Percentiles rank a stretch among this genome's conserved stretches.
Conservation (phyloP, 495 filamentous ascomycete species). For the Rostrohypoxylon terebratum region DNA sequence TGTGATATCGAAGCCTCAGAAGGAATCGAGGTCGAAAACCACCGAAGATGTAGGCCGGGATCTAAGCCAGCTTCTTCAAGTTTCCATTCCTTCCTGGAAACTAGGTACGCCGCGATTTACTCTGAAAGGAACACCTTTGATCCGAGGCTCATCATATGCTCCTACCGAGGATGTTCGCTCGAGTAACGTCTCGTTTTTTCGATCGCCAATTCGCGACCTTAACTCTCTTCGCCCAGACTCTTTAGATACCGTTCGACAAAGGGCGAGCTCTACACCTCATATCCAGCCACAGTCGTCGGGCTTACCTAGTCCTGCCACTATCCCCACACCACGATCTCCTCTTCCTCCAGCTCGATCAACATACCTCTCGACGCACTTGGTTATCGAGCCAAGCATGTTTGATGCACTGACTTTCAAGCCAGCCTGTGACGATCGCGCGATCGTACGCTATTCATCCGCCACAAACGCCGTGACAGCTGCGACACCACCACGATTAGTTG, state of each 20-base stretch:
- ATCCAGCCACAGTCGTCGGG: slow-evolving; percentile 46
- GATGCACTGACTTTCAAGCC: slow-evolving; percentile 79
- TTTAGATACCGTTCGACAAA: slow-evolving; percentile 45
- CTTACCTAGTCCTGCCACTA: slow-evolving; percentile 40
- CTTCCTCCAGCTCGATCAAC: slow-evolving; percentile 51
- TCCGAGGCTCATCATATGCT: slow-evolving; percentile 79
- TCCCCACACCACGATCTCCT: slow-evolving; percentile 43
- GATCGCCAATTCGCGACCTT: slow-evolving; percentile 44
- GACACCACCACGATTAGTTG: slow-evolving; percentile 90
- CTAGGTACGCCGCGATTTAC: slow-evolving; percentile 88
- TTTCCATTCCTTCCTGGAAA: slow-evolving; percentile 87
- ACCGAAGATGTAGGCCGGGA: slow-evolving; percentile 64
- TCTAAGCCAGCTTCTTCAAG: slow-evolving; percentile 71
- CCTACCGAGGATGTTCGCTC: slow-evolving; percentile 63
- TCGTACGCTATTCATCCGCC: slow-evolving; percentile 83
- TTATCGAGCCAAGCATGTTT: slow-evolving; percentile 74
- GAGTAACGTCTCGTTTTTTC: slow-evolving; percentile 58
- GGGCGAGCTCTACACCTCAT: slow-evolving; percentile 48
- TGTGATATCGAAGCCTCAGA: slow-evolving; percentile 81
- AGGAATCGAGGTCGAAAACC: slow-evolving; percentile 70
- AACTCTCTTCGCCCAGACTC: slow-evolving; percentile 45
- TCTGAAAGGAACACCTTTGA: slow-evolving; percentile 77
- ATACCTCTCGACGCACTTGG: slow-evolving; percentile 59
- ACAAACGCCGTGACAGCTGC: slow-evolving; percentile 86
- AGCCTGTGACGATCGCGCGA: slow-evolving; percentile 76